Conservation (phyloP, 148 eudicot genomes). For the Vaccinium myrtillus region DNA sequence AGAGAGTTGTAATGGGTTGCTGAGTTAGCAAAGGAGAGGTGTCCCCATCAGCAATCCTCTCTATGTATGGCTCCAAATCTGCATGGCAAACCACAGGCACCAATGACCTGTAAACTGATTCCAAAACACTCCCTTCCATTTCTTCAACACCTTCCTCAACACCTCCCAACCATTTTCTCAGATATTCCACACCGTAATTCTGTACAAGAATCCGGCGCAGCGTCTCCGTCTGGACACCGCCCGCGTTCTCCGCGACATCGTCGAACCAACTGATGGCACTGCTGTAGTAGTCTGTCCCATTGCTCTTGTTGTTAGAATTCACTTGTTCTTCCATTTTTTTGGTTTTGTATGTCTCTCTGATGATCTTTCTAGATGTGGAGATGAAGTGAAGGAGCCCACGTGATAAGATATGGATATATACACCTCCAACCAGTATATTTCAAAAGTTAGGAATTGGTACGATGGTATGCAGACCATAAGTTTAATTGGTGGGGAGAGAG, state of each 20-base stretch:
- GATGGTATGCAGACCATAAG: slow-evolving; percentile 11
- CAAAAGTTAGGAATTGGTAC: slow-evolving; percentile 1
- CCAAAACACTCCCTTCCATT: slow-evolving; percentile 37
- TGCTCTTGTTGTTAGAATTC: not conserved
- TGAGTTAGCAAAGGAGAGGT: slow-evolving; percentile 54
- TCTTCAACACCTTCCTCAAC: slow-evolving; percentile 10
- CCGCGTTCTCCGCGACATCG: slow-evolving; percentile 41
- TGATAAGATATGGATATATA: not conserved
- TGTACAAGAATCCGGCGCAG: slow-evolving; percentile 43
- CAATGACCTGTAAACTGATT: slow-evolving; percentile 40
- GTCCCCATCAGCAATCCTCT: slow-evolving; percentile 64
- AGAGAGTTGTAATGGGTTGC: slow-evolving; percentile 59
- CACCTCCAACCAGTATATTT: not conserved
- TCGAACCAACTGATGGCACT: slow-evolving; percentile 49
- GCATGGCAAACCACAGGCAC: slow-evolving; percentile 68
- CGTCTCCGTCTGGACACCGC: slow-evolving; percentile 44
- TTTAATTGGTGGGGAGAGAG: not conserved
- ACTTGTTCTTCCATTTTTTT: slow-evolving; percentile 11
- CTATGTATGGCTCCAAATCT: slow-evolving; percentile 73
- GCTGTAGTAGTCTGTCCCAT: not conserved
- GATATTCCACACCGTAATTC: slow-evolving; percentile 56
- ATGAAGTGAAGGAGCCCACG: not conserved
- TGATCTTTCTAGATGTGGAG: not conserved
- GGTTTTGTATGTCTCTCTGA: not conserved
- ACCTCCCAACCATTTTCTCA: slow-evolving; percentile 47